Conservation (phyloP, 1,139 yeast genomes). For the Suhomyces choctaworum region DNA sequence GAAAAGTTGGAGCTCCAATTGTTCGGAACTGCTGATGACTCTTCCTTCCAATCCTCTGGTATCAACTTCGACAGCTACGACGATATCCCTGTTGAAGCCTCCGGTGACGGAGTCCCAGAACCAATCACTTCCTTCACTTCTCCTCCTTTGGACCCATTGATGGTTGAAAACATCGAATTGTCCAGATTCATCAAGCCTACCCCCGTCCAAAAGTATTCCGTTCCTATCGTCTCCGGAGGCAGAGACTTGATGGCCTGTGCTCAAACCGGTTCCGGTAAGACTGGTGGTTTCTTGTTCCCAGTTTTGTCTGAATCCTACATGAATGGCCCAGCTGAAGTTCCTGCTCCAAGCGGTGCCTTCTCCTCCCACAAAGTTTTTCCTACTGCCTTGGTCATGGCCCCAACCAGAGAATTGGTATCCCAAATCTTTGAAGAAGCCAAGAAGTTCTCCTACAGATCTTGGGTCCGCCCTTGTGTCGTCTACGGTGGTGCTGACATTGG, state of each 20-base stretch:
- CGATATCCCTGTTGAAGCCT: constrained; percentile 96
- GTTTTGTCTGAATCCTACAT: constrained; percentile 88
- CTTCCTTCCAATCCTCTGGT: constrained; percentile 87
- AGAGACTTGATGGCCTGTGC: constrained; percentile 99
- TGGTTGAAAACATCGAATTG: constrained; percentile 81
- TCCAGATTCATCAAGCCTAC: constrained; percentile 96
- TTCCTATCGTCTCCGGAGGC: constrained; percentile 92
- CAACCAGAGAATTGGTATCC: constrained; percentile 98
- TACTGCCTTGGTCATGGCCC: constrained; percentile 92
- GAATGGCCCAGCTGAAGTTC: constrained; percentile 78
- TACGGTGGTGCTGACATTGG: constrained; percentile 99
- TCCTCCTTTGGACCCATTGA: constrained; percentile 87
- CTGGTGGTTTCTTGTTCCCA: constrained; percentile 99
- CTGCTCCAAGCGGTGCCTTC: constrained; percentile 57
- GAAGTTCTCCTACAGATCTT: constrained; percentile 97
- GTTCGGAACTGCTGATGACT: constrained; percentile 85
- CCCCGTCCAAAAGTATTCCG: constrained; percentile 97
- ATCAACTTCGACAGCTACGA: constrained; percentile 98
- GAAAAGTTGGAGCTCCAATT: constrained; percentile 73
- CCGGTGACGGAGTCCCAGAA: constrained; percentile 95
- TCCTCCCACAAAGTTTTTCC: constrained; percentile 82
- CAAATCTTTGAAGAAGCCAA: constrained; percentile 96
- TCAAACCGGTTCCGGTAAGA: constrained; percentile 99
- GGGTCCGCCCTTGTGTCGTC: constrained; percentile 89
- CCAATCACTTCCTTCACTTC: constrained; percentile 84